Evolutionary conservation across 2,329 filamentous ascomycete species (phyloP).

Genomic region (Fusarium sp.): DNA sequence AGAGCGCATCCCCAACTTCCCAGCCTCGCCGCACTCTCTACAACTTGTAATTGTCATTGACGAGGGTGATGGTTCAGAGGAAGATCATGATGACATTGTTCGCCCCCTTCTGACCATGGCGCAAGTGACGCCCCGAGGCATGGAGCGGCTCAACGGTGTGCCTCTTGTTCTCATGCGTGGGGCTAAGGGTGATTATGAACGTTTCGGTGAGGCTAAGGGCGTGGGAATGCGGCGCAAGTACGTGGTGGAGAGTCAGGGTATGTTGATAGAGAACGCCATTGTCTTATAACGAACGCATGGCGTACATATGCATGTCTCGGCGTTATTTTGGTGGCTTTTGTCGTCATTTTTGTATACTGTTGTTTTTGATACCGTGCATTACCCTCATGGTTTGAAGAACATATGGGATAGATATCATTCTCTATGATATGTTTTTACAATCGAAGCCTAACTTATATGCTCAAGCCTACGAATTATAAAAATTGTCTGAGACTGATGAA

Average conservation of each 20-base stretch:
- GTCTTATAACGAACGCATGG: conserved; percentile 59
- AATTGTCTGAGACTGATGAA: background rate
- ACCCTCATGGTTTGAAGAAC: background rate
- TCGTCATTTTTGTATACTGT: conserved; percentile 3
- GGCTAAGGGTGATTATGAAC: conserved; percentile 69
- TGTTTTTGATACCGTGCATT: background rate
- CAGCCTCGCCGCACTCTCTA: conserved; percentile 70
- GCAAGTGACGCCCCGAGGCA: conserved; percentile 78
- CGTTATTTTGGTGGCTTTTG: conserved; percentile 34
- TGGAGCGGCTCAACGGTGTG: conserved; percentile 78
- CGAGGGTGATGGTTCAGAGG: conserved; percentile 54
- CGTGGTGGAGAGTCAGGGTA: conserved; percentile 82
- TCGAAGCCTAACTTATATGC: background rate
- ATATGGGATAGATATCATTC: background rate
- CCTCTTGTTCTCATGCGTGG: conserved; percentile 87
- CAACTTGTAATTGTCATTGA: conserved; percentile 87
- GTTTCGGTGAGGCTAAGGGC: conserved; percentile 72
- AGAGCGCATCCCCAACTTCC: conserved; percentile 83
- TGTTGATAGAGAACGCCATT: conserved; percentile 82
- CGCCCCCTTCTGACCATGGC: conserved; percentile 79
- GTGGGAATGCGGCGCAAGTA: conserved; percentile 84
- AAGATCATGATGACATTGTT: conserved; percentile 50
- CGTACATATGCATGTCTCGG: conserved; percentile 40
- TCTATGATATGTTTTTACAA: background rate
- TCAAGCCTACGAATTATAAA: background rate